Percentiles rank a stretch among this genome's conserved stretches.
These are phyloP conservation scores for Yarrowia divulgata DNA, from an alignment of 805 yeast genomes.

Conservation along the genomic window DNA sequence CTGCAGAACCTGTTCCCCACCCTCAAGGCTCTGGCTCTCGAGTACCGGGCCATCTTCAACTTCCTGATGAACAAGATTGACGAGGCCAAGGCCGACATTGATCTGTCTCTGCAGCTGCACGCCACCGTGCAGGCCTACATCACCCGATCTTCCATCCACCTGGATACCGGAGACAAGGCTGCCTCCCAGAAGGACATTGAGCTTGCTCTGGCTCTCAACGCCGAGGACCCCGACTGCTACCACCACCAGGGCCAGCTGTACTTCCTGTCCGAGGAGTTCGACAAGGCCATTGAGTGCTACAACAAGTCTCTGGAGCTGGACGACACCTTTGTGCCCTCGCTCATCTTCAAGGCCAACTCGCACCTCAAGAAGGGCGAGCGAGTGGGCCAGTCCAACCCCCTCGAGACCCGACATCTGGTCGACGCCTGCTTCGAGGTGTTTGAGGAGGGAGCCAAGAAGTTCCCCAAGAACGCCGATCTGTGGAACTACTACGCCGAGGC, in stretches of 20 bases:
- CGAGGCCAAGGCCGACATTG: slow-evolving; percentile 68
- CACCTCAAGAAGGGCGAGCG: slow-evolving; percentile 39
- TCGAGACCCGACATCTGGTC: slow-evolving; percentile 24
- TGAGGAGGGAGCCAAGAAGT: slow-evolving; percentile 54
- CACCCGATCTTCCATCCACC: slow-evolving; percentile 78
- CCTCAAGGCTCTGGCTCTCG: slow-evolving; percentile 70
- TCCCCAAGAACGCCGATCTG: slow-evolving; percentile 88
- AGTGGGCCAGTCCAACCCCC: slow-evolving; percentile 28
- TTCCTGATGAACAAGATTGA: slow-evolving; percentile 79
- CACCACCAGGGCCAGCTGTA: slow-evolving; percentile 94
- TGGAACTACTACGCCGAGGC: slow-evolving; percentile 97
- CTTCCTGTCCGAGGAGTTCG: slow-evolving; percentile 78
- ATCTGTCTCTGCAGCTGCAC: slow-evolving; percentile 66
- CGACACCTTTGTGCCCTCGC: slow-evolving; percentile 76
- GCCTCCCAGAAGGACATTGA: slow-evolving; percentile 73
- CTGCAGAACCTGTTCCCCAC: slow-evolving; percentile 44
- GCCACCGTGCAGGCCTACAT: slow-evolving; percentile 83
- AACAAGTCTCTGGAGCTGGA: slow-evolving; percentile 76
- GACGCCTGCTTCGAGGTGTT: slow-evolving; percentile 40
- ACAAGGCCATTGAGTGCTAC: slow-evolving; percentile 75
- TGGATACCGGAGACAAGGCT: slow-evolving; percentile 73
- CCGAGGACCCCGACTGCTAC: slow-evolving; percentile 79
- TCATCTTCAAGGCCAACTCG: slow-evolving; percentile 39
- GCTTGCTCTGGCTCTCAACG: slow-evolving; percentile 71
- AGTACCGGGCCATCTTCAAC: slow-evolving; percentile 80